Conservation (phyloP, 495 filamentous ascomycete species). For the Penicillium desertorum region DNA sequence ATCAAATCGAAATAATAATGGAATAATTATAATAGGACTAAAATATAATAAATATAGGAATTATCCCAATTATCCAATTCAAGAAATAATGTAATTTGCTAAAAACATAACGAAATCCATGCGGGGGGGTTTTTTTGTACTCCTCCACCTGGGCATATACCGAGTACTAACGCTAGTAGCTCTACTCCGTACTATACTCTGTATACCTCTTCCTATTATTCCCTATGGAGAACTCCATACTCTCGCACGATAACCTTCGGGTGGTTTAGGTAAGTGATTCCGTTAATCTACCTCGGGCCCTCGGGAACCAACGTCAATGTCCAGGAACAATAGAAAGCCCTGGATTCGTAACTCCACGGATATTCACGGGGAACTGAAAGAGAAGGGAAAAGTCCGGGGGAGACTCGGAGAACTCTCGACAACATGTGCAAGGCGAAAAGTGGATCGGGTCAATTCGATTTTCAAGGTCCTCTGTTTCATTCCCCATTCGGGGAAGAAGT, state of each 20-base stretch:
- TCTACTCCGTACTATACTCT: slow-evolving; percentile 2
- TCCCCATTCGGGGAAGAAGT: slow-evolving; percentile 24
- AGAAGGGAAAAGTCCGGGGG: slow-evolving; percentile 19
- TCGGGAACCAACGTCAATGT: slow-evolving; percentile 14
- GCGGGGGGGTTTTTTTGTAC: slow-evolving; percentile 4
- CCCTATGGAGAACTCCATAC: slow-evolving; percentile 10
- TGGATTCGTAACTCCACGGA: slow-evolving; percentile 13
- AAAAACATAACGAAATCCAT: neutral
- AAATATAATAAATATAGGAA: slow-evolving; percentile 5
- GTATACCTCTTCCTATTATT: slow-evolving; percentile 1
- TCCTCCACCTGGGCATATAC: neutral
- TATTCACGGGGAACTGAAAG: slow-evolving; percentile 25
- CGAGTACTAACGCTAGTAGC: slow-evolving; percentile 3
- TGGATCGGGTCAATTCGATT: slow-evolving; percentile 8
- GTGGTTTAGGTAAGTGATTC: slow-evolving; percentile 26
- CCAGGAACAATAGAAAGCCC: neutral
- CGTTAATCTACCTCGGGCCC: slow-evolving; percentile 26
- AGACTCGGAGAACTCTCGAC: slow-evolving; percentile 33
- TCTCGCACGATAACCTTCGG: slow-evolving; percentile 14
- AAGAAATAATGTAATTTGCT: neutral
- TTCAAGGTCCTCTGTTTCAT: neutral
- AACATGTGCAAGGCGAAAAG: neutral
- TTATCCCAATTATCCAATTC: no score
- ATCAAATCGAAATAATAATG: slow-evolving; percentile 12
- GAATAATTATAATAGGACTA: slow-evolving; percentile 4